phyloP scores from a whole-genome alignment of 768 basidiomycete species.

The Tricholomella constricta region DNA sequence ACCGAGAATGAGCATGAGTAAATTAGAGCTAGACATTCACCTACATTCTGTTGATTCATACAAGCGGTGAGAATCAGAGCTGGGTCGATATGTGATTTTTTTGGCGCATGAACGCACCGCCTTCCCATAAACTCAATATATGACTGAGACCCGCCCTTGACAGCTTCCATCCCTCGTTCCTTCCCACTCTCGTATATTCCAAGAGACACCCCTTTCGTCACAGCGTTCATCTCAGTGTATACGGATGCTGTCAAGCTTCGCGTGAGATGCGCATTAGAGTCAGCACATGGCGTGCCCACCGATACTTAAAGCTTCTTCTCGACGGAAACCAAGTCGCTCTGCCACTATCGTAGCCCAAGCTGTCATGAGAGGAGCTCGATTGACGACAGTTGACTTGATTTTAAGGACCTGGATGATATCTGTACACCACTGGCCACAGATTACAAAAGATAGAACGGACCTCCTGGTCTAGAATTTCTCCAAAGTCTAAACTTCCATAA shows the following conservation, averaged over 20 bases:
- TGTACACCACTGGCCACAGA: too few relatives aligned
- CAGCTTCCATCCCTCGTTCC: constrained; percentile 56
- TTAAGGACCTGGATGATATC: constrained; percentile 50
- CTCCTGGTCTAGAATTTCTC: constrained; percentile 72
- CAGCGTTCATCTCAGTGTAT: constrained; percentile 91
- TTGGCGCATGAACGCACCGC: constrained; percentile 41
- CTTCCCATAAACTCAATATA: constrained; percentile 86
- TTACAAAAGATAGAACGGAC: constrained; percentile 34
- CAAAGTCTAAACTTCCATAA: constrained; percentile 65
- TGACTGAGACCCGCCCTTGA: constrained; percentile 65
- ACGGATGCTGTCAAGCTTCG: constrained; percentile 67
- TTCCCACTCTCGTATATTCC: constrained; percentile 69
- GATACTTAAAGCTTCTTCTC: constrained; percentile 90
- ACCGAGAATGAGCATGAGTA: background rate
- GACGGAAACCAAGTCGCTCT: constrained; percentile 81
- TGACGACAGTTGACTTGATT: constrained; percentile 67
- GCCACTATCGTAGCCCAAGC: constrained; percentile 91
- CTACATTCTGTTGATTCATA: constrained; percentile 39
- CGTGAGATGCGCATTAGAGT: background rate
- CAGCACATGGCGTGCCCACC: constrained; percentile 42
- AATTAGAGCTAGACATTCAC: background rate
- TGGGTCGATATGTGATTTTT: background rate
- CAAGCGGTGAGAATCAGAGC: constrained; percentile 16
- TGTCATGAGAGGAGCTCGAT: constrained; percentile 93
- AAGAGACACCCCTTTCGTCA: constrained; percentile 80